Evolutionary conservation across 2,329 filamentous ascomycete genomes (phyloP).

Genomic region (Drechslerella coelobrocha): DNA sequence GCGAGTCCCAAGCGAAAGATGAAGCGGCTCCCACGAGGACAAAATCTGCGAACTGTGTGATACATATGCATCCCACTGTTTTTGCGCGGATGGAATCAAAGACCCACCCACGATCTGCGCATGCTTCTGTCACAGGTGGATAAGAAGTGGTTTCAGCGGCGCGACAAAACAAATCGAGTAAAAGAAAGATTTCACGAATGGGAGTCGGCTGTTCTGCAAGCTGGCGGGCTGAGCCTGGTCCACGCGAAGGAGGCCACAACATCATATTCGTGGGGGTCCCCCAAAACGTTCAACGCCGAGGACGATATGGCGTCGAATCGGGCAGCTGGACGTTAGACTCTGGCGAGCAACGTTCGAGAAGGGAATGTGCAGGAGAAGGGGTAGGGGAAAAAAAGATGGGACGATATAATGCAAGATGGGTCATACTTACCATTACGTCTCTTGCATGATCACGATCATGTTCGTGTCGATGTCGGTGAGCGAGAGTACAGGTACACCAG

Average conservation of each 20-base stretch:
- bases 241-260: not conserved
- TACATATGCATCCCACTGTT: constrained; percentile 37
- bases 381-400: constrained; percentile 11
- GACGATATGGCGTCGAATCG: constrained; percentile 15
- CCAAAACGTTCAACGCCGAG: not conserved
- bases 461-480: not conserved
- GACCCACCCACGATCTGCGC: not conserved
- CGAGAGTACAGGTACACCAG: not conserved
- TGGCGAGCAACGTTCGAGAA: constrained; percentile 39
- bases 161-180: constrained; percentile 51
- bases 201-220: constrained; percentile 29
- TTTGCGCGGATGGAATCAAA: constrained; percentile 10
- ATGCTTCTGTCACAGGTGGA: constrained; percentile 24
- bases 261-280: constrained; percentile 20
- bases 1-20: constrained; percentile 49
- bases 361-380: constrained; percentile 30
- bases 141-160: constrained; percentile 36
- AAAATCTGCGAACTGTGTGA: constrained; percentile 23
- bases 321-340: constrained; percentile 31
- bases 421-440: constrained; percentile 49
- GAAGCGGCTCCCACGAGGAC: constrained; percentile 49
- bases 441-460: constrained; percentile 35
- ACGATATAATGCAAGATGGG: constrained; percentile 28
- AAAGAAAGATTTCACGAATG: constrained; percentile 22
- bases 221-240: constrained; percentile 6